Conservation (phyloP, 78 protist genomes). For the Dictyostelium firmibasis region DNA sequence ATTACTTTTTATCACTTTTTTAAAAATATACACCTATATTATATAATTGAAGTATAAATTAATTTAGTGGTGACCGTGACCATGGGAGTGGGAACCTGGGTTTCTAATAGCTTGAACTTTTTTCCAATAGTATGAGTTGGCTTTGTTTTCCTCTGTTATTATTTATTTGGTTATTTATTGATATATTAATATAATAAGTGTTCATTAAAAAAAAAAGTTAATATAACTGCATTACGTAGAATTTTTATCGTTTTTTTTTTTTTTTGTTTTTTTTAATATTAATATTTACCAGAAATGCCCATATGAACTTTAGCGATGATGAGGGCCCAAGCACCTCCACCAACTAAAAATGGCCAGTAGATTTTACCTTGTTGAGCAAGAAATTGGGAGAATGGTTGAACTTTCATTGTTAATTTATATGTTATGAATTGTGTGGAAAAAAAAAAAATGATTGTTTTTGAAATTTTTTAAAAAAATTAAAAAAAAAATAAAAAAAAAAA, state of each 20-base stretch:
- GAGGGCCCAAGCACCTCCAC: conserved; percentile 52
- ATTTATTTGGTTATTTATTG: not conserved
- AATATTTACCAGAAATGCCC: conserved; percentile 56
- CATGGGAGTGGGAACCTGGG: not conserved
- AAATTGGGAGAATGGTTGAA: conserved; percentile 45
- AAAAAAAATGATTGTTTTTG: not conserved
- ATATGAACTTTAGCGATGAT: conserved; percentile 44
- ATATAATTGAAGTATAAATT: not conserved
- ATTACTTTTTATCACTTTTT: too few relatives aligned
- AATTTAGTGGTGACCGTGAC: conserved; percentile 38
- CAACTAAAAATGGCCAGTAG: conserved; percentile 73
- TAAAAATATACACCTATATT: not conserved
- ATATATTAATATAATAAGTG: not conserved
- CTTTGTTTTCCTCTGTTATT: conserved; percentile 13
- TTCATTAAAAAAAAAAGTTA: too few relatives aligned
- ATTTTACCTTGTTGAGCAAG: conserved; percentile 17
- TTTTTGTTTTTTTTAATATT: too few relatives aligned
- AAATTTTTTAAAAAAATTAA: not conserved
- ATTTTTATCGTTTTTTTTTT: not conserved
- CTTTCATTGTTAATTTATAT: conserved; percentile 23
- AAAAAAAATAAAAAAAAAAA: not conserved
- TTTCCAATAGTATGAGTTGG: conserved; percentile 22
- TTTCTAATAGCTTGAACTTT: not conserved
- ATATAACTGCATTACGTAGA: too few relatives aligned
- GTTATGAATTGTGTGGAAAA: not conserved